Evolutionary conservation across 305 asterid genomes (phyloP).

Genomic region (Fraxinus albicans): DNA sequence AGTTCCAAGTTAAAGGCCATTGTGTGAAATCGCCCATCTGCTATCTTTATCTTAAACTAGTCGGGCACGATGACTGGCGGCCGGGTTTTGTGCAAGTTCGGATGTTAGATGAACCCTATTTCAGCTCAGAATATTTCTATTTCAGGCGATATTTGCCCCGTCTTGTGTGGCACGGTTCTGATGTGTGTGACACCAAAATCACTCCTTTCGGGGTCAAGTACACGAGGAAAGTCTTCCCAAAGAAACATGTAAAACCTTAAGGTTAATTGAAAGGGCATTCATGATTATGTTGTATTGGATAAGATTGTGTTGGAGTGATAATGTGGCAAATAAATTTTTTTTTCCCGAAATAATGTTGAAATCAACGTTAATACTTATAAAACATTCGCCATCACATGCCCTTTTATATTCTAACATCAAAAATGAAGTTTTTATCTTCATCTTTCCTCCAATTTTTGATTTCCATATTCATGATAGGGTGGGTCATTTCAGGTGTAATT

Average conservation of each 20-base stretch:
- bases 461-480: neutral
- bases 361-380: neutral
- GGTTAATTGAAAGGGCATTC: neutral
- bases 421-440: neutral
- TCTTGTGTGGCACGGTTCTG: constrained; percentile 40
- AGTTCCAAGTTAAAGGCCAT: constrained; percentile 34
- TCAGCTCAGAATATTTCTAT: constrained; percentile 37
- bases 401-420: no score
- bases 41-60: constrained; percentile 40
- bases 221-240: constrained; percentile 31
- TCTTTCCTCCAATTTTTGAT: neutral
- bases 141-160: constrained; percentile 54
- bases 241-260: neutral
- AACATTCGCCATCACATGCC: neutral
- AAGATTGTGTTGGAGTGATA: no score
- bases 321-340: no score
- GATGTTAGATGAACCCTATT: constrained; percentile 20
- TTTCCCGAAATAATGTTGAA: neutral
- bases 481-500: neutral
- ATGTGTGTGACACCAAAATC: constrained; percentile 36
- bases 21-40: constrained; percentile 47
- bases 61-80: constrained; percentile 45
- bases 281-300: neutral
- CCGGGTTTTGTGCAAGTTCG: constrained; percentile 43
- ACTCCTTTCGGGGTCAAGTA: constrained; percentile 42